phyloP scores from a whole-genome alignment of 177 flowering plant species.

The Vitis hybrid region DNA sequence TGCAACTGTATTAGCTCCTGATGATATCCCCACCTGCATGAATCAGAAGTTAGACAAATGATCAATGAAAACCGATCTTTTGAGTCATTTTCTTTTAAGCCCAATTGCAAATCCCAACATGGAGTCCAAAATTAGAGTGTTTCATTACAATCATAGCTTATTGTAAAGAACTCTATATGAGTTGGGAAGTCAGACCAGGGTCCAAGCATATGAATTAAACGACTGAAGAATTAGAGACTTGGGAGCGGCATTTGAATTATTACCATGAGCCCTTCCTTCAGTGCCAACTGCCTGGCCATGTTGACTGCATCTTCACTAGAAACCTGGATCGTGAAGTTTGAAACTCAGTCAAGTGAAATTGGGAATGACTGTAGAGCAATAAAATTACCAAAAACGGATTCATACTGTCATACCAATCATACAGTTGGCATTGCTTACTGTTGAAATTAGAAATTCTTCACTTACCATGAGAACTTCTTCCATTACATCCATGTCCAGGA shows the following conservation, averaged over 20 bases:
- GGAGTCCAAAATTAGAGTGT: too few species aligned
- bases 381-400: not conserved
- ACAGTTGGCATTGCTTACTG: constrained; percentile 7
- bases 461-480: constrained; percentile 85
- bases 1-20: constrained; percentile 96
- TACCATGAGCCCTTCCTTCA: constrained; percentile 92
- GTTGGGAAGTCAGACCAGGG: too few species aligned
- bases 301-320: constrained; percentile 90
- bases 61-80: too few species aligned
- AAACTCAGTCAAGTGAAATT: not conserved
- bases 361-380: too few species aligned
- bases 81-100: too few species aligned
- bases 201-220: too few species aligned
- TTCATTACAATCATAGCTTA: too few species aligned
- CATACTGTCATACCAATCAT: not conserved
- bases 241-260: not conserved
- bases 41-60: constrained; percentile 1
- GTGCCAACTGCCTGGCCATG: constrained; percentile 93
- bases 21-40: constrained; percentile 89
- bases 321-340: constrained; percentile 41
- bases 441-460: too few species aligned
- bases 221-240: too few species aligned
- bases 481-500: constrained; percentile 96
- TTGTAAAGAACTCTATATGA: too few species aligned
- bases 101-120: too few species aligned